A percentile compares a stretch with the other conserved stretches of the same genome.
phyloP scores from a whole-genome alignment of 2,329 filamentous ascomycete genomes.

The Coniochaeta prunicola region DNA sequence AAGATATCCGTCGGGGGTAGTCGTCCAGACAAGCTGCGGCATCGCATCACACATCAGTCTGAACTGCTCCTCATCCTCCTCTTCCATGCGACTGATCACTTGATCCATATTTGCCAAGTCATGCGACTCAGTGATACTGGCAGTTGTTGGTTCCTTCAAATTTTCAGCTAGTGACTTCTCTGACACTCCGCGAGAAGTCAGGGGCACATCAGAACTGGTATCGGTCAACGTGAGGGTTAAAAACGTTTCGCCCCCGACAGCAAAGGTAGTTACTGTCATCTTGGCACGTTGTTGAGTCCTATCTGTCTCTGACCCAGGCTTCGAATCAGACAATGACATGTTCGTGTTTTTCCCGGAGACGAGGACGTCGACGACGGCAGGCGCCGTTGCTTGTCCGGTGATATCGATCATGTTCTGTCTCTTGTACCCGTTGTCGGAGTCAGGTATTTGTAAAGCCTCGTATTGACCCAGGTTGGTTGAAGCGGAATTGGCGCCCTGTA shows the following conservation, averaged over 20 bases:
- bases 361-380: conserved; percentile 62
- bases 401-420: neutral
- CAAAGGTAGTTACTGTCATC: conserved; percentile 73
- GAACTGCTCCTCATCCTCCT: conserved; percentile 67
- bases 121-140: neutral
- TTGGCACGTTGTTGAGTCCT: conserved; percentile 50
- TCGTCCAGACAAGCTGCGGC: conserved; percentile 69
- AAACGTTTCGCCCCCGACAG: conserved; percentile 58
- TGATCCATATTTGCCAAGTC: conserved; percentile 63
- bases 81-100: conserved; percentile 61
- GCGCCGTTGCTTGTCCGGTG: neutral
- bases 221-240: conserved; percentile 71
- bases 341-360: conserved; percentile 44
- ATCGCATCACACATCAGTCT: conserved; percentile 68
- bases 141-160: conserved; percentile 24
- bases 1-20: conserved; percentile 54
- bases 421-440: conserved; percentile 10
- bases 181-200: conserved; percentile 14
- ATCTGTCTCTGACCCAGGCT: conserved; percentile 25
- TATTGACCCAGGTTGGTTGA: conserved; percentile 55
- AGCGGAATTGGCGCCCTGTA: conserved; percentile 56
- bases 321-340: conserved; percentile 27
- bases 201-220: conserved; percentile 33
- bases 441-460: conserved; percentile 42
- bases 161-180: conserved; percentile 35